Evolutionary conservation across 768 basidiomycete genomes (phyloP).

Genomic region (Termitomyces titanicus): DNA sequence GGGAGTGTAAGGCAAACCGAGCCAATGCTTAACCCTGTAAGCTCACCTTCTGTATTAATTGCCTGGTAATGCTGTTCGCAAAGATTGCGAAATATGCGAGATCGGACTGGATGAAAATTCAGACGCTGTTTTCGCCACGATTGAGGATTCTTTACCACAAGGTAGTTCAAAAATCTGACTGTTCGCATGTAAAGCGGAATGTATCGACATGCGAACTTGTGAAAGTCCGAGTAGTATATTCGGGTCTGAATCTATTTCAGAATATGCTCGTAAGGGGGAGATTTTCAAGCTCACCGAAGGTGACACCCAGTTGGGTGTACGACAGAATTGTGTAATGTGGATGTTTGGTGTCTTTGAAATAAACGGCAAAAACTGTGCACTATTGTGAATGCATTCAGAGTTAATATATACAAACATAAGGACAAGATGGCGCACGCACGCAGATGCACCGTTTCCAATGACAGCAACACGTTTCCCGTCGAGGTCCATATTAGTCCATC

Average conservation of each 20-base stretch:
- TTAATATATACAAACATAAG: neutral
- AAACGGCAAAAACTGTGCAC: slow-evolving; percentile 47
- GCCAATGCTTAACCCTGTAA: neutral
- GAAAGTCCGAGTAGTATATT: slow-evolving; percentile 22
- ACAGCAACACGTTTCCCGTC: slow-evolving; percentile 48
- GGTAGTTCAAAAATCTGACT: slow-evolving; percentile 21
- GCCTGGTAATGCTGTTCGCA: slow-evolving; percentile 6
- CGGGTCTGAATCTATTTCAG: slow-evolving; percentile 16
- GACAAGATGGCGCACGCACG: slow-evolving; percentile 29
- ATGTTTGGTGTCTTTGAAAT: slow-evolving; percentile 38
- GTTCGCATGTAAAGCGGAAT: slow-evolving; percentile 33
- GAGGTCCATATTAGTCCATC: slow-evolving; percentile 43
- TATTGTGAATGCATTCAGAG: slow-evolving; percentile 15
- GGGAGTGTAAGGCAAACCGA: neutral
- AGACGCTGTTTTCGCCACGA: neutral
- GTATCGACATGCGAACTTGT: slow-evolving; percentile 39
- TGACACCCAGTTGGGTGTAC: slow-evolving; percentile 46
- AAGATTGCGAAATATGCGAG: slow-evolving; percentile 11
- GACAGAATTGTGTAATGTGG: slow-evolving; percentile 45
- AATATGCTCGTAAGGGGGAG: neutral
- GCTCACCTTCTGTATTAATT: slow-evolving; percentile 1
- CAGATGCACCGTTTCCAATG: slow-evolving; percentile 56
- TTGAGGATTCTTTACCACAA: slow-evolving; percentile 8
- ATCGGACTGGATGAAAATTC: slow-evolving; percentile 1
- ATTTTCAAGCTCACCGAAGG: slow-evolving; percentile 33